Evolutionary conservation across 2,329 filamentous ascomycete species (phyloP).

Genomic region (Ilyonectria robusta): DNA sequence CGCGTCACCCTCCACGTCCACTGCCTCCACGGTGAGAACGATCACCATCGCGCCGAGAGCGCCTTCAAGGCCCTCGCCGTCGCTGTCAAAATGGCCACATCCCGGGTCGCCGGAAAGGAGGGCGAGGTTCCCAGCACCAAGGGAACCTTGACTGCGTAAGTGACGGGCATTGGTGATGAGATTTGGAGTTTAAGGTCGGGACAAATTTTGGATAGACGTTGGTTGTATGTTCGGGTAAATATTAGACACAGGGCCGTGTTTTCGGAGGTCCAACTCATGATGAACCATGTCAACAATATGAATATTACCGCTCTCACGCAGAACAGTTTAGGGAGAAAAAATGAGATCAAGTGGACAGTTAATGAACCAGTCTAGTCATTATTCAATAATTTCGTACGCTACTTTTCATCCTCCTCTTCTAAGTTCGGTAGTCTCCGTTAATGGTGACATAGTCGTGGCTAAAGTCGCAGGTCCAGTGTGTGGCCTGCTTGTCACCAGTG

Average conservation of each 20-base stretch:
- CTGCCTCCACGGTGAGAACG: constrained; percentile 90
- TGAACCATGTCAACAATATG: constrained; percentile 4
- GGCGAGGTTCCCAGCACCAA: constrained; percentile 97
- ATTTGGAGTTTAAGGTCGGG: constrained; percentile 42
- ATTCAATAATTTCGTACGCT: constrained; percentile 10
- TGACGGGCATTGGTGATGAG: neutral
- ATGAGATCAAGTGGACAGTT: constrained; percentile 6
- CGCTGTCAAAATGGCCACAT: constrained; percentile 83
- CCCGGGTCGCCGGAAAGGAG: constrained; percentile 82
- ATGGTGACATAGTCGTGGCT: constrained; percentile 84
- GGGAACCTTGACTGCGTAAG: constrained; percentile 81
- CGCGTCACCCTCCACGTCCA: constrained; percentile 96
- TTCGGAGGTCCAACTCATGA: neutral
- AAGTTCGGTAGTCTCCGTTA: constrained; percentile 79
- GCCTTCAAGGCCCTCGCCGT: constrained; percentile 97
- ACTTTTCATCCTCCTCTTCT: constrained; percentile 32
- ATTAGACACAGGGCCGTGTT: constrained; percentile 13
- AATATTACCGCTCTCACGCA: neutral
- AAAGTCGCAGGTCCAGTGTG: constrained; percentile 90
- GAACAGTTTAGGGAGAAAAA: neutral
- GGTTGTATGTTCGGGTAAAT: constrained; percentile 33
- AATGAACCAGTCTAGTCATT: constrained; percentile 23
- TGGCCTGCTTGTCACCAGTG: constrained; percentile 76
- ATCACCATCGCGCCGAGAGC: constrained; percentile 96
- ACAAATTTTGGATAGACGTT: constrained; percentile 29